Evolutionary conservation across 352 stramenopile genomes (phyloP), one percentile per base, ranked within the genome.

Genomic region (Phytophthora crassamura): DNA sequence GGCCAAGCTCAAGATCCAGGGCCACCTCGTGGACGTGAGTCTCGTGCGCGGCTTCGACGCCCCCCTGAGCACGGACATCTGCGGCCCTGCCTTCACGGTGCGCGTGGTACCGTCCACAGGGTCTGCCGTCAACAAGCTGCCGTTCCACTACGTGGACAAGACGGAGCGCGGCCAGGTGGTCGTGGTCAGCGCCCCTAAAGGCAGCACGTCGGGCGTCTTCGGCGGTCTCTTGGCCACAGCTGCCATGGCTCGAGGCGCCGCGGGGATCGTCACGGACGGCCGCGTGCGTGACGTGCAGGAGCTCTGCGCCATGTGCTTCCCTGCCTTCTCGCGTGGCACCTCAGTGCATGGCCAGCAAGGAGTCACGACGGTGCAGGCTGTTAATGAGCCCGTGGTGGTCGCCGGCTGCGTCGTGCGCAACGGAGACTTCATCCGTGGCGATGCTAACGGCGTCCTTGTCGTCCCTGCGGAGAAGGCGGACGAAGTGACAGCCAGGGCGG

Each of bases 381-480:
- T 95, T 2, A 86, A 84, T 28, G 75, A 72, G 7, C 84, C 86
- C 5, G 73, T 95, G 28, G 72, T 89, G 5, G 83, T 95, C 40
- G 74, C 79, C 4, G 83, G 80, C 20, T 91, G 86, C 47, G 84
- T 93, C 18, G 84, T 95, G 46, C 84, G 86, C 51, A 83, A 78
- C 41, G 73, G 66, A 16, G 86, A 95, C 59, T 88, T 95, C 59
- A 86, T 95, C 38, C 81, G 85, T 35, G 84, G 74, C 10, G 86
- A 95, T 53, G 66, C 91, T 51, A 95, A 95, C 60, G 86, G 86
- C 36, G 86, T 93, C 14, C 63, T 93, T 34, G 86, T 95, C 46
- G 80, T 95, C 40, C 86, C 86, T 10, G 58, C 64, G 35, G 86
- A 95, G 46, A 76, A 72, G 25, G 86, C 86, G 46, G 76, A 70